A percentile compares a stretch with the other conserved stretches of the same genome.
These are phyloP conservation scores for Lablab purpureus DNA, from an alignment of 306 rosid species.

Conservation along the genomic window DNA sequence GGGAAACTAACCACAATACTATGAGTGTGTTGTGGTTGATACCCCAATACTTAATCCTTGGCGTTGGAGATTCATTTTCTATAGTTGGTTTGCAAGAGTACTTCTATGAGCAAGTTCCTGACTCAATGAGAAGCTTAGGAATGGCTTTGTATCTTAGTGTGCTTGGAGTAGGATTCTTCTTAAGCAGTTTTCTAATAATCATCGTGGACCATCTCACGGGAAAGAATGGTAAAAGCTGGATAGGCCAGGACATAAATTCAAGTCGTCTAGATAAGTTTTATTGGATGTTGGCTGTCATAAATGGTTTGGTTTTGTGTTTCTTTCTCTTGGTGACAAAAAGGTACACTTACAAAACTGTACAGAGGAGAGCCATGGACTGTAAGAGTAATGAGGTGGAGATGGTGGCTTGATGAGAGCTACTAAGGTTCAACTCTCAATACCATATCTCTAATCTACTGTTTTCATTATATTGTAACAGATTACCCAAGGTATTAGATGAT, in stretches of 20 bases:
- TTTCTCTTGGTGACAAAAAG: conserved; percentile 46
- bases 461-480: neutral
- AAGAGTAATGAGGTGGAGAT: conserved; percentile 43
- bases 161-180: conserved; percentile 57
- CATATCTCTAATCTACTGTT: neutral
- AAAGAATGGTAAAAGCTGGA: conserved; percentile 52
- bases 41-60: conserved; percentile 52
- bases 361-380: conserved; percentile 5
- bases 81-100: conserved; percentile 60
- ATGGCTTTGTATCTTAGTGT: conserved; percentile 62
- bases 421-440: neutral
- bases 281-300: conserved; percentile 50
- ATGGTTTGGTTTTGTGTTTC: conserved; percentile 46
- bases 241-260: conserved; percentile 53
- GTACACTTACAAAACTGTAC: conserved; percentile 55
- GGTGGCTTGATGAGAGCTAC: conserved; percentile 18
- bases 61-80: conserved; percentile 53
- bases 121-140: conserved; percentile 62
- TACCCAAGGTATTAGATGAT: neutral
- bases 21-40: conserved; percentile 60
- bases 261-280: conserved; percentile 61
- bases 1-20: neutral
- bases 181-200: conserved; percentile 55
- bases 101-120: conserved; percentile 64
- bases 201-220: conserved; percentile 56